Percentiles rank a stretch among this genome's conserved stretches.
Evolutionary conservation across 768 basidiomycete species (phyloP).

Genomic region (Filobasidium floriforme): DNA sequence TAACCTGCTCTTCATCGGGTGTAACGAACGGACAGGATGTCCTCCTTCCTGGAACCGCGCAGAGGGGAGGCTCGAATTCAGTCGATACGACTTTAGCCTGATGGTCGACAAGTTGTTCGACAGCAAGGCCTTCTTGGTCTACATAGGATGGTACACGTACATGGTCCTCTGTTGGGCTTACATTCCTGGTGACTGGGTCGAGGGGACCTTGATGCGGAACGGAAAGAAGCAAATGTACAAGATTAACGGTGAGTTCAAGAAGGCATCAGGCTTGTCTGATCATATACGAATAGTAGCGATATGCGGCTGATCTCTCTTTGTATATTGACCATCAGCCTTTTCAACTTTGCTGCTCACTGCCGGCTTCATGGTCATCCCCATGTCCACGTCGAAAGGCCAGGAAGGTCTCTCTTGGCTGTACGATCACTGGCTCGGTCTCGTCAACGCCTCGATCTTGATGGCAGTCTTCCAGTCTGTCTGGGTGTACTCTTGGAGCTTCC

Average conservation of each 20-base stretch:
- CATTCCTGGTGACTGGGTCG: constrained; percentile 64
- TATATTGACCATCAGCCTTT: constrained; percentile 41
- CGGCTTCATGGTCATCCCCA: constrained; percentile 59
- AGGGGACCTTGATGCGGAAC: constrained; percentile 64
- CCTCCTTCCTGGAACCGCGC: constrained; percentile 24
- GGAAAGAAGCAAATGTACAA: constrained; percentile 77
- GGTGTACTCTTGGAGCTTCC: constrained; percentile 67
- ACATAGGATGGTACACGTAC: constrained; percentile 86
- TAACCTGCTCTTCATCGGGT: constrained; percentile 39
- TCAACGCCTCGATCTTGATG: constrained; percentile 75
- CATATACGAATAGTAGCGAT: not conserved
- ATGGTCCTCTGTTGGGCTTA: constrained; percentile 71
- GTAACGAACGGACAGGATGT: constrained; percentile 43
- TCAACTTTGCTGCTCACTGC: constrained; percentile 75
- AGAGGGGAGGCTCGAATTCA: constrained; percentile 24
- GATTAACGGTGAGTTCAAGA: constrained; percentile 68
- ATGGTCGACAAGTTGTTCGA: constrained; percentile 65
- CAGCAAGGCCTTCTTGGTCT: constrained; percentile 63
- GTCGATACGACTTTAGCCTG: constrained; percentile 16
- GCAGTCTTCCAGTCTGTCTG: constrained; percentile 63
- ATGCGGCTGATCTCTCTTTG: not conserved
- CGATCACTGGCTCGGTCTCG: constrained; percentile 81
- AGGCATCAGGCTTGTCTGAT: not conserved
- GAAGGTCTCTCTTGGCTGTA: constrained; percentile 80
- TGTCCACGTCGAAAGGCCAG: constrained; percentile 53